Evolutionary conservation across 31 red algal genomes (phyloP), one percentile per base, ranked within the genome.

Genomic region (Endocladia muricata): DNA sequence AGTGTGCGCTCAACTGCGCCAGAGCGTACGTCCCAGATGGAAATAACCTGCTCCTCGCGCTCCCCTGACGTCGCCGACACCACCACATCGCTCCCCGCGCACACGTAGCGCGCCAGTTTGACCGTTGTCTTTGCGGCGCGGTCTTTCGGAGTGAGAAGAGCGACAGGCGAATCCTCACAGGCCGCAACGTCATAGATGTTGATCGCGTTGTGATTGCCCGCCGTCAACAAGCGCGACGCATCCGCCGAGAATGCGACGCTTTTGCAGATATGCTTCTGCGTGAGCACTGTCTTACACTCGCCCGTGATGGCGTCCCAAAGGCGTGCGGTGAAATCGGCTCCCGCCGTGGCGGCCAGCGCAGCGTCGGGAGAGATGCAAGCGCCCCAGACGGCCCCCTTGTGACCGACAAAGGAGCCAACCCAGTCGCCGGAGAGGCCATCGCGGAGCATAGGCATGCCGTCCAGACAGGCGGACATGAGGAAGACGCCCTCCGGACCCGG

Each of bases 301-400:
- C 94, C 94, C 49, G 73, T 92, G 2, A 93, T 39, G 55, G 89
- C 89, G 49, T 97, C 76, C 94, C 94, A 97, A 17, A 97, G 70
- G 1, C 85, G 64, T 48, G 88, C 89, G 25, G 90, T 93, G 39
- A 93, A 90, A 43, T 97, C 94, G 3, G 94, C 94, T 2, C 85
- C 89, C 13, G 89, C 94, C 4, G 94, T 97, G 22, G 88, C 94
- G 25, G 90, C 94, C 8, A 93, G 60, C n/a, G 86, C 77, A 7
- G 94, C 86, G 77, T 92, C 81, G 33, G 68, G 51, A 44, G 83
- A 90, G 31, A 97, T 86, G 52, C 83, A 93, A 11, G 94, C 94
- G 28, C 82, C 73, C 94, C 94, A 97, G 13, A 97, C 94, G 11
- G 94, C 94, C 0, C 94, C 94, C 54, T 93, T 93, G 52, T 97